Base-by-base conservation (phyloP, 1,139 yeast species). In the Geotrichum bryndzae region DNA sequence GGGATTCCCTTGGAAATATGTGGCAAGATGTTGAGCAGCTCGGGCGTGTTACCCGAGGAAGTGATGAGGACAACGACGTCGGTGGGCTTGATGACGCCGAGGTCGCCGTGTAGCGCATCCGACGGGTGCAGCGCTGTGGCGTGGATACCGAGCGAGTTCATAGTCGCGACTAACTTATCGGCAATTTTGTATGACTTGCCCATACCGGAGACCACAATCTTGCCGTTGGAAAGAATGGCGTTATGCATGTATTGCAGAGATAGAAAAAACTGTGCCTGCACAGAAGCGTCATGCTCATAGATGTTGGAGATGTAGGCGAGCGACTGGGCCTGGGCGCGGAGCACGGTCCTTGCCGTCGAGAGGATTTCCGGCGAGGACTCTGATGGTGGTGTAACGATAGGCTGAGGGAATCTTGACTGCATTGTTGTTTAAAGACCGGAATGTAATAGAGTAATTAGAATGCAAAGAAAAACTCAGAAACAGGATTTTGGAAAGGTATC, bases 51-150 rank as follows among this genome's bases (percentile, higher is more conserved):
- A 1, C 97, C 97, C 53, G 94, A 85, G 1, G 94, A 88, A 0
- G 94, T 85, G 51, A 90, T 82, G 71, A 90, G 77, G 6, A 90
- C 73, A 61, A 90, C 68, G 31, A 85, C 80, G 73, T 90, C 96
- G 46, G 79, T 75, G 45, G 84, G 83, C 61, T 83, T 77, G 33
- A 90, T 75, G 46, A 85, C 74, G 0, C 97, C 97, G 68, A 90
- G 79, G 72, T 90, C 97, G 4, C 97, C 97, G 72, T 90, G 97
- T 38, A 91, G 77, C 0, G 97, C 97, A 66, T 90, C 97, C 1
- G 89, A 78, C 0, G 97, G 96, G 70, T 90, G 97, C 63, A 90
- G 76, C 1, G 82, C 69, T 0, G 85, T 82, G 0, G 96, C 80
- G 59, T 84, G 85, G 61, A 90, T 80, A 45, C 92, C 86, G 63